phyloP scores from a whole-genome alignment of 2,329 filamentous ascomycete species.

The Cercospora nicotianae region DNA sequence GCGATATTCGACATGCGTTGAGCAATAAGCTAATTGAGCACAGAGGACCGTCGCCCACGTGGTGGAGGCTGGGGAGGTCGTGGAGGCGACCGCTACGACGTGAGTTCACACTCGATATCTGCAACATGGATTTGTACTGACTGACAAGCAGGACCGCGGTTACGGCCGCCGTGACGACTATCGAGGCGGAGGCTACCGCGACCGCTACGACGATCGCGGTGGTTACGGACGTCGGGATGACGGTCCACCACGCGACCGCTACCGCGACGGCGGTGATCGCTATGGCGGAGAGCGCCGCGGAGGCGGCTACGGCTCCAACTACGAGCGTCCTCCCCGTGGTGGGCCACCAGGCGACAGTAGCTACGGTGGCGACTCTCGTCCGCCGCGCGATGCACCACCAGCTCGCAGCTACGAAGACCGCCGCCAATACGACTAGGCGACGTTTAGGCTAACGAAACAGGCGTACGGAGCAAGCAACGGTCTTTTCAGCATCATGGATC shows the following conservation, averaged over 20 bases:
- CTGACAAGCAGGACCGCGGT: conserved; percentile 36
- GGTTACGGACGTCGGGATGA: conserved; percentile 60
- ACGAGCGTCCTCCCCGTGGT: conserved; percentile 37
- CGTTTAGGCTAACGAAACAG: conserved; percentile 31
- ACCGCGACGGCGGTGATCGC: conserved; percentile 41
- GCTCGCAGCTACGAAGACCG: conserved; percentile 39
- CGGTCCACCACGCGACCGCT: conserved; percentile 41
- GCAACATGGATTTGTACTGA: not conserved
- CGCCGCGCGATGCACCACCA: conserved; percentile 34
- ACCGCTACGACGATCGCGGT: conserved; percentile 67
- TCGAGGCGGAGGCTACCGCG: conserved; percentile 49
- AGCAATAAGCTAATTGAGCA: conserved; percentile 26
- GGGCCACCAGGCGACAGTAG: conserved; percentile 31
- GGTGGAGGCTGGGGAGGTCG: conserved; percentile 48
- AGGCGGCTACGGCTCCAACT: conserved; percentile 32
- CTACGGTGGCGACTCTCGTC: conserved; percentile 30
- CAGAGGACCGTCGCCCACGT: conserved; percentile 48
- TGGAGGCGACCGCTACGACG: conserved; percentile 51
- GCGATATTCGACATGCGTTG: not conserved
- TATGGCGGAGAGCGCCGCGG: conserved; percentile 43
- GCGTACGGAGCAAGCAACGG: conserved; percentile 24
- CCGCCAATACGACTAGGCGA: conserved; percentile 38
- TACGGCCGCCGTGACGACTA: conserved; percentile 51
- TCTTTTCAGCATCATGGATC: conserved; percentile 23
- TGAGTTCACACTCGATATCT: conserved; percentile 20